Percentiles rank a stretch among this genome's conserved stretches.
These are phyloP conservation scores for Ascochyta pisi DNA, from an alignment of 2,329 filamentous ascomycete genomes.

Conservation along the genomic window DNA sequence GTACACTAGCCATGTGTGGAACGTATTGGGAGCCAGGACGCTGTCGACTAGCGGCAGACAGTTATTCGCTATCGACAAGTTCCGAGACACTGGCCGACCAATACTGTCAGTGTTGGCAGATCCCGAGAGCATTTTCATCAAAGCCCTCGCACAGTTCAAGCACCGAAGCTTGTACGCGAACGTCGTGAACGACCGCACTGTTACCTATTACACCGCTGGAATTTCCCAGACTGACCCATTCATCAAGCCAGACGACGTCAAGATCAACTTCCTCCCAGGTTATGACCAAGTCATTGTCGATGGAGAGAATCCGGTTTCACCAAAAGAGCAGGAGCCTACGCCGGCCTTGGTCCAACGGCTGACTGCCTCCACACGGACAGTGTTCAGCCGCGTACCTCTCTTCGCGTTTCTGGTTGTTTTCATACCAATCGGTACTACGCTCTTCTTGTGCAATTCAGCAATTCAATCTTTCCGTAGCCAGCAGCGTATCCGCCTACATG, in stretches of 20 bases:
- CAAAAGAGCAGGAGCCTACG: conserved; percentile 48
- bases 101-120: conserved; percentile 84
- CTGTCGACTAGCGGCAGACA: conserved; percentile 85
- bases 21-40: conserved; percentile 81
- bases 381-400: conserved; percentile 66
- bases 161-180: conserved; percentile 83
- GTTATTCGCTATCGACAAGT: conserved; percentile 84
- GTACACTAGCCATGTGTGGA: conserved; percentile 61
- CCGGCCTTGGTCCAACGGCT: conserved; percentile 48
- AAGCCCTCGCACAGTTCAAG: conserved; percentile 76
- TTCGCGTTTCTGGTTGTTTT: conserved; percentile 71
- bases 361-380: conserved; percentile 42
- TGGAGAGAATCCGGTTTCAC: conserved; percentile 64
- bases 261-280: conserved; percentile 75
- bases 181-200: conserved; percentile 82
- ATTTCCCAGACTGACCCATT: conserved; percentile 83
- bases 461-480: conserved; percentile 79
- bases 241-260: conserved; percentile 68
- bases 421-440: conserved; percentile 73
- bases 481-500: conserved; percentile 77
- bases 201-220: conserved; percentile 81
- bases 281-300: conserved; percentile 81
- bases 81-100: conserved; percentile 81
- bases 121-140: conserved; percentile 83
- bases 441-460: conserved; percentile 77